Base-by-base conservation (phyloP, 345 rosid genomes). In the Cardamine occulta region DNA sequence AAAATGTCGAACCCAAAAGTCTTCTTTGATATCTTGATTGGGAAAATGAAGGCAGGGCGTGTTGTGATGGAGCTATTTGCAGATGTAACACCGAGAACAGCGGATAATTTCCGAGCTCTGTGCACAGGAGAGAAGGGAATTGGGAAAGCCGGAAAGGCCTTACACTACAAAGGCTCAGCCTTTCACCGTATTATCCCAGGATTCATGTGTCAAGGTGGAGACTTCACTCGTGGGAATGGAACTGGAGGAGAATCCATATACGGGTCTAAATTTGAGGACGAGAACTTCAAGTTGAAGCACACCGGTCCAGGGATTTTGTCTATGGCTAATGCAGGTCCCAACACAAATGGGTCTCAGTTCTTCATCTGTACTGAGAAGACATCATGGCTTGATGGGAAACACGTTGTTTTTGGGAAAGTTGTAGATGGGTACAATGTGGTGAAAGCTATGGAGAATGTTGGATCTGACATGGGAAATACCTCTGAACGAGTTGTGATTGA, bases 141-240 rank as follows among this genome's bases (percentile, higher is more conserved):
- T 8, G 93, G 97, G 8, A 57, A 11, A 54, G 68, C 83, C 0
- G 98, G 96, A 8, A 87, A 86, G 85, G 85, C 79, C 0, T 63
- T 91, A 29, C 90, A 87, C 79, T 91, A 86, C 79, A 93, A 91
- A 87, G 94, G 97, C 72, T 89, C 93, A 0, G 19, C 82, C 19
- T 93, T 93, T 82, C 98, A 91, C 74, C 85, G 96, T 7, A 86
- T 93, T n/a, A 93, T 93, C 63, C 98, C 96, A 0, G 78, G 63
- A 48, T 93, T 91, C 86, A 91, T 87, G 98, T 93, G 98, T 76
- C 98, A 93, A 73, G 94, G 94, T 29, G 97, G 97, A 49, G 96
- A 91, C 67, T 91, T 93, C 80, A 88, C 94, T 0, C 83, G 87
- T n/a, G 97, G 94, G 66, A 87, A 91, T 63, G 98, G 98, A 39